Percentiles rank a stretch among this genome's conserved stretches.
Conservation (phyloP, 768 basidiomycete genomes). For the Dentipellis sp. region DNA sequence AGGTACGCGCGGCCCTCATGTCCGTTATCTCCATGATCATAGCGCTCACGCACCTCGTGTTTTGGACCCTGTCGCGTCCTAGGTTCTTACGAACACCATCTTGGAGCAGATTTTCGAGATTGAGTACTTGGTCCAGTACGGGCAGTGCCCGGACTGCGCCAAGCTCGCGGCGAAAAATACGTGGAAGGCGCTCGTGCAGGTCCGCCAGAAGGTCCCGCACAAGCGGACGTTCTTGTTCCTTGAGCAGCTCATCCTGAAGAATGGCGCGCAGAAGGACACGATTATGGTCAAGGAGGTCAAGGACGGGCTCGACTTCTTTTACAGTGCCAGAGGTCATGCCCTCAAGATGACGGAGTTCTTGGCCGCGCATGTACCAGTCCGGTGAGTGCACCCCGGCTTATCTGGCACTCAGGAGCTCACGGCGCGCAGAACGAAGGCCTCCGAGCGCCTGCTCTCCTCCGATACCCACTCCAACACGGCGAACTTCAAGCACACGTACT, state of each 20-base stretch:
- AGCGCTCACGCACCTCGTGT: background rate
- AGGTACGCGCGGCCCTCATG: constrained; percentile 40
- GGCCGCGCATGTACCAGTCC: constrained; percentile 74
- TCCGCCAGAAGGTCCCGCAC: constrained; percentile 97
- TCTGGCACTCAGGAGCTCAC: constrained; percentile 2
- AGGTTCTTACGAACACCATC: constrained; percentile 91
- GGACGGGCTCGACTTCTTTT: constrained; percentile 97
- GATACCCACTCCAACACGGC: constrained; percentile 91
- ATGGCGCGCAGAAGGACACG: constrained; percentile 94
- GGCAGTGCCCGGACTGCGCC: constrained; percentile 92
- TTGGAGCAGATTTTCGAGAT: constrained; percentile 97
- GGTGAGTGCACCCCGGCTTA: constrained; percentile 37
- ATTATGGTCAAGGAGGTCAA: constrained; percentile 86
- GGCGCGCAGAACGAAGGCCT: constrained; percentile 67
- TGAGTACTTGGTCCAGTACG: constrained; percentile 89
- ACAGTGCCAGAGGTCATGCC: constrained; percentile 81
- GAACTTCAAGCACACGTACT: constrained; percentile 96
- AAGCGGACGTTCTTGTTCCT: constrained; percentile 97
- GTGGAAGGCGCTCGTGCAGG: constrained; percentile 96
- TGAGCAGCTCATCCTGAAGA: constrained; percentile 94
- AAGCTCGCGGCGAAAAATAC: constrained; percentile 97
- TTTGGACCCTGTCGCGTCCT: background rate
- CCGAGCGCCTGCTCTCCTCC: constrained; percentile 88
- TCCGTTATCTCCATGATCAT: background rate
- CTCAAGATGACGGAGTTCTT: constrained; percentile 97